Evolutionary conservation across 768 basidiomycete genomes (phyloP), one percentile per base, ranked within the genome.

Genomic region (Trametes cingulata): DNA sequence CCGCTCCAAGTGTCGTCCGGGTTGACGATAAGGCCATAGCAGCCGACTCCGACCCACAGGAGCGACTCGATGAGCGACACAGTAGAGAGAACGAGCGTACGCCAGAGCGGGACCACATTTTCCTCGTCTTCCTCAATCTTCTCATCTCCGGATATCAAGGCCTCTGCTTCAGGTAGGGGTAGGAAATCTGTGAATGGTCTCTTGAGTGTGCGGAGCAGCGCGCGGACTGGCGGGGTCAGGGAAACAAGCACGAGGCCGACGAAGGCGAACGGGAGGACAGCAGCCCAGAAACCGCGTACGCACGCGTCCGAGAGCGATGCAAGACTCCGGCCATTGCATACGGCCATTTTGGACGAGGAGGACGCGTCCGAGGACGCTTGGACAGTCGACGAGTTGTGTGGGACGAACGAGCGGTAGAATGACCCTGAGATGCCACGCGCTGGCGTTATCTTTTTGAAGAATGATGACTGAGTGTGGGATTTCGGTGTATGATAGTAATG

Each of bases 31-130:
- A 85, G 63, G 15, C 67, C 66, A 69, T 83, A 91, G 6, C 83
- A 81, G n/a, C 82, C 85, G 3, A 77, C 67, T n/a, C 77, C 78
- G 2, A 87, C 70, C 87, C 89, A 90, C 9, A 73, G 67, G 6
- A 91, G 73, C 0, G 82, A 75, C 65, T 88, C 80, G 5, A 79
- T 37, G 36, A 89, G 79, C 0, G 87, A 84, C 2, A 86, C 64
- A 58, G 80, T 76, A 0, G 80, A 76, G 45, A 90, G 80, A n/a
- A 83, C 64, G 43, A 85, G 61, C 1, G 85, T 82, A 40, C 83
- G 82, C 85, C 88, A 88, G 8, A 87, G 74, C 0, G 84, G 81
- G 13, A 77, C 74, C 1, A 58, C 42, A 6, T 43, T 45, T n/a
- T 53, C 48, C 51, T 52, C 27, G 20, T 45, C 53, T 14, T 57